phyloP scores from a whole-genome alignment of 2,329 filamentous ascomycete genomes.

The Diaporthe ampelina region DNA sequence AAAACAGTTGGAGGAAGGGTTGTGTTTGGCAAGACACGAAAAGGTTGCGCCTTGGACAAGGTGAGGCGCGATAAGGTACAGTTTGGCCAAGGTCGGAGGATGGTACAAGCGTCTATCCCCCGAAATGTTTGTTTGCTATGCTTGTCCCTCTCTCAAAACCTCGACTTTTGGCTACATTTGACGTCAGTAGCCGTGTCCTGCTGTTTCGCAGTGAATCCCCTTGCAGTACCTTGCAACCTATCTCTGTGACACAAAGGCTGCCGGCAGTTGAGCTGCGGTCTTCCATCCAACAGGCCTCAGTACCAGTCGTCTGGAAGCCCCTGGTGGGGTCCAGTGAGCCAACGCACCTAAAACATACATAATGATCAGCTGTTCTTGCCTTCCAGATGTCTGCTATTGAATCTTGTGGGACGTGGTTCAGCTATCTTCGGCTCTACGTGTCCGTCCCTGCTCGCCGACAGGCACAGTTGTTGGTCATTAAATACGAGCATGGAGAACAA shows the following conservation, averaged over 20 bases:
- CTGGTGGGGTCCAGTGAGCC: neutral
- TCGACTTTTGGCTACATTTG: constrained; percentile 25
- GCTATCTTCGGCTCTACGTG: neutral
- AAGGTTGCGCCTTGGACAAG: neutral
- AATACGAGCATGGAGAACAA: neutral
- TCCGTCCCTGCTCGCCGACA: neutral
- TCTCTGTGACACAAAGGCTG: constrained; percentile 38
- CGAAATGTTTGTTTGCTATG: constrained; percentile 33
- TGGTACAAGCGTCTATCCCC: constrained; percentile 12
- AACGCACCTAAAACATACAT: constrained; percentile 38
- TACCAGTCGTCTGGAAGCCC: constrained; percentile 28
- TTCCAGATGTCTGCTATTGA: neutral
- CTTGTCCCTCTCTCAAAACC: constrained; percentile 11
- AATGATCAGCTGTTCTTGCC: neutral
- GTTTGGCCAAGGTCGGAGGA: neutral
- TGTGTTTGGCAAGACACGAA: neutral
- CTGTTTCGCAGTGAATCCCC: constrained; percentile 41
- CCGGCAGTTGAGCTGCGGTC: constrained; percentile 40
- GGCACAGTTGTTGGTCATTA: neutral
- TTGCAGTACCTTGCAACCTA: constrained; percentile 30
- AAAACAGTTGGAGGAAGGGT: neutral
- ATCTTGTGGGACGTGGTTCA: neutral
- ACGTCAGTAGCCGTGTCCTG: constrained; percentile 37
- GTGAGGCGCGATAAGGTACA: neutral
- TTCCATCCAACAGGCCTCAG: constrained; percentile 26